These are phyloP conservation scores for Aspergillus unguis DNA, from an alignment of 2,329 filamentous ascomycete genomes.

Conservation along the genomic window DNA sequence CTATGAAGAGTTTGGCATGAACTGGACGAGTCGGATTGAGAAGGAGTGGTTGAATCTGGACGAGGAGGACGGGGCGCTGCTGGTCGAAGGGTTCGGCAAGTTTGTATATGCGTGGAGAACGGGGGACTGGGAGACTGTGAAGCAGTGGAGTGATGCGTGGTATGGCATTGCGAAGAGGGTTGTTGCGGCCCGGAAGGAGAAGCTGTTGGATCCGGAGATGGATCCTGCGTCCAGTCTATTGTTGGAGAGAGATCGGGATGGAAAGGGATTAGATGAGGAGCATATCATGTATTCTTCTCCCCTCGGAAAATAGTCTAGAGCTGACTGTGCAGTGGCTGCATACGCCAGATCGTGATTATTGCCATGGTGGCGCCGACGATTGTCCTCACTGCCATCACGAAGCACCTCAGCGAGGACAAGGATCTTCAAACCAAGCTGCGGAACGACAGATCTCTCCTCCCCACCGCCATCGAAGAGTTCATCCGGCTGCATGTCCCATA, in stretches of 20 bases:
- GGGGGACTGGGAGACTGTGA: not conserved
- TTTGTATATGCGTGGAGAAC: not conserved
- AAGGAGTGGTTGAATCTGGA: not conserved
- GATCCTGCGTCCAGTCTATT: not conserved
- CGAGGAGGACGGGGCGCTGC: not conserved
- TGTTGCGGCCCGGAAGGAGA: not conserved
- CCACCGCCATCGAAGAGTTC: not conserved
- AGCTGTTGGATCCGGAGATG: not conserved
- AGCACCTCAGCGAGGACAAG: not conserved
- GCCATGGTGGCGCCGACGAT: not conserved
- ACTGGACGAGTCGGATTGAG: not conserved
- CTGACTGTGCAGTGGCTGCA: not conserved
- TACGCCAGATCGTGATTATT: not conserved
- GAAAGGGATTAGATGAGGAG: not conserved
- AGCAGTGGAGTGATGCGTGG: not conserved
- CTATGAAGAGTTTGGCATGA: not conserved
- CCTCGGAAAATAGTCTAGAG: no score
- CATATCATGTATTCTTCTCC: not conserved
- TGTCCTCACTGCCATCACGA: not conserved
- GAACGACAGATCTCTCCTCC: not conserved
- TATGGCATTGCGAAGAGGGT: not conserved
- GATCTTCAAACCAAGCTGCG: not conserved
- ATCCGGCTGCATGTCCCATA: not conserved
- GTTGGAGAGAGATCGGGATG: not conserved
- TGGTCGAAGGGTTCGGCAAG: not conserved